These are phyloP conservation scores for Eimeria maxima DNA, from an alignment of 169 alveolate genomes.

Conservation along the genomic window DNA sequence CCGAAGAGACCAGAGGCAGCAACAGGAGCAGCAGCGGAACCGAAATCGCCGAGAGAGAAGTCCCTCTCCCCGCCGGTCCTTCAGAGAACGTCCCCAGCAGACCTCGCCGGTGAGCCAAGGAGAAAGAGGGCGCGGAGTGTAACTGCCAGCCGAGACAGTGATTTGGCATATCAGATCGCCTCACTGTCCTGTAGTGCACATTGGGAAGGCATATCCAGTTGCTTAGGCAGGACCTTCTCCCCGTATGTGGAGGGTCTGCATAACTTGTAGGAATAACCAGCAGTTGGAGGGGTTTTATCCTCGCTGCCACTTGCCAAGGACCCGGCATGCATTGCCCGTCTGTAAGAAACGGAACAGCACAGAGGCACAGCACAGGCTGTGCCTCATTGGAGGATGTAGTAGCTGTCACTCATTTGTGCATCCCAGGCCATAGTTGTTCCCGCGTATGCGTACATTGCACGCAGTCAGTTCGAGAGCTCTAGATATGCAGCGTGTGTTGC, in stretches of 20 bases:
- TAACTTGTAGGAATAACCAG: neutral
- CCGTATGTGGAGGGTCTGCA: neutral
- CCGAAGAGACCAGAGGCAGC: conserved; percentile 78
- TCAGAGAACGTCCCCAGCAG: conserved; percentile 66
- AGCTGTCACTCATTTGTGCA: neutral
- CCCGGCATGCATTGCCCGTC: neutral
- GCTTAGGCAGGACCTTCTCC: neutral
- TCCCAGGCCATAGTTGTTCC: neutral
- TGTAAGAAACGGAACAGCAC: neutral
- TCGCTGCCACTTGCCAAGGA: neutral
- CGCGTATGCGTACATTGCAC: neutral
- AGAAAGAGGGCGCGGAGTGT: neutral
- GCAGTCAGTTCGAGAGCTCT: neutral
- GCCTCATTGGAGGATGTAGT: neutral
- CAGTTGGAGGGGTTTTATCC: neutral
- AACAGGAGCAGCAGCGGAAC: conserved; percentile 58
- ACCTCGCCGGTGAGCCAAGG: conserved; percentile 13
- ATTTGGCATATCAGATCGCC: neutral
- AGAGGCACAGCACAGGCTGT: neutral
- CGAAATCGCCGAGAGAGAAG: conserved; percentile 65
- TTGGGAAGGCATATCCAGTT: neutral
- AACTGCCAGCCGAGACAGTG: neutral
- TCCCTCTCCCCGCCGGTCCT: conserved; percentile 73
- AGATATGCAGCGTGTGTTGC: no score
- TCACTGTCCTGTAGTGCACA: neutral